These are phyloP conservation scores for Nissolia schottii DNA, from an alignment of 306 rosid genomes.

Conservation along the genomic window DNA sequence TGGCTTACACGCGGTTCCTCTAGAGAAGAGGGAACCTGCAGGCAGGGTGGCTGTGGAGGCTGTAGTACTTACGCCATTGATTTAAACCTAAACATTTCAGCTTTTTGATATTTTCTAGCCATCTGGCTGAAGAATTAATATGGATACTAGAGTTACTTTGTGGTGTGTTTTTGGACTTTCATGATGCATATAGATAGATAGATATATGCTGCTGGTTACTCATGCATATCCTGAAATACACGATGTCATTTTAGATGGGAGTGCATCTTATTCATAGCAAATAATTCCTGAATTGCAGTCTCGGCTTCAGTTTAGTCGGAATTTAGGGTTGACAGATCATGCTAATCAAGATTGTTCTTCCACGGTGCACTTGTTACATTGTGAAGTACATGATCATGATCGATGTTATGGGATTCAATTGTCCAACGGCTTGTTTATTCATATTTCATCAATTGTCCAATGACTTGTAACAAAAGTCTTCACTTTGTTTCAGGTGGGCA, in stretches of 20 bases:
- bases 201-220: not conserved
- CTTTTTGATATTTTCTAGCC: not conserved
- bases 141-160: not conserved
- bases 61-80: not conserved
- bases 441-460: not conserved
- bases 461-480: too few relatives aligned
- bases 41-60: too few relatives aligned
- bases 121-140: not conserved
- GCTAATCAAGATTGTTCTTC: conserved; percentile 7
- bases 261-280: not conserved
- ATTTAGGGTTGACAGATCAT: not conserved
- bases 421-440: not conserved
- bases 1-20: too few relatives aligned
- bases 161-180: not conserved
- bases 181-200: not conserved
- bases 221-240: not conserved
- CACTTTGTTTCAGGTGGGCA: conserved; percentile 86
- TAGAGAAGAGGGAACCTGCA: too few relatives aligned
- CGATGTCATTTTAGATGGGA: not conserved
- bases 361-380: not conserved
- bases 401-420: not conserved
- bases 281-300: conserved; percentile 3
- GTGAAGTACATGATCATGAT: not conserved
- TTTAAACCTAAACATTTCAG: not conserved
- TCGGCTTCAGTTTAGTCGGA: not conserved